Percentiles rank a stretch among this genome's conserved stretches.
Evolutionary conservation across 805 yeast genomes (phyloP).

Genomic region (Lachancea dasiensis): DNA sequence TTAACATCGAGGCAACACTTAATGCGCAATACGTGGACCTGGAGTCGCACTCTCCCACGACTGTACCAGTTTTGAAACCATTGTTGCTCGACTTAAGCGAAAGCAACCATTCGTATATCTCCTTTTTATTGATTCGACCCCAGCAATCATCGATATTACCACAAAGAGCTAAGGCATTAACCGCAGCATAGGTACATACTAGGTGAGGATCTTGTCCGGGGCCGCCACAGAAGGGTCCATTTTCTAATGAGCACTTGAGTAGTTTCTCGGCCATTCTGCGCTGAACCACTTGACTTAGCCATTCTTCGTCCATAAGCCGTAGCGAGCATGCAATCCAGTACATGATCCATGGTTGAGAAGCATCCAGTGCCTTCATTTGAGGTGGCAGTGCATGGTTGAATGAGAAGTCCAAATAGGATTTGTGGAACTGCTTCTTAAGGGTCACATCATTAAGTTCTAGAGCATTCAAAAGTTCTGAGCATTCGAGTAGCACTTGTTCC

Average conservation of each 20-base stretch:
- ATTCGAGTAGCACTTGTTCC: constrained; percentile 19
- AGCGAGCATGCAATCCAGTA: constrained; percentile 74
- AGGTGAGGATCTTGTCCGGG: constrained; percentile 72
- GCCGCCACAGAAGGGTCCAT: constrained; percentile 87
- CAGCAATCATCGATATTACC: constrained; percentile 39
- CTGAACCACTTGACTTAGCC: constrained; percentile 25
- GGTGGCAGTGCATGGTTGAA: constrained; percentile 44
- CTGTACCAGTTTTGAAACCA: constrained; percentile 44
- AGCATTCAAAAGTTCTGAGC: constrained; percentile 14
- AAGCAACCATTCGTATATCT: constrained; percentile 59
- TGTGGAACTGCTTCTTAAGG: constrained; percentile 35
- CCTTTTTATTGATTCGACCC: constrained; percentile 39
- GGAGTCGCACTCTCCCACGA: constrained; percentile 73
- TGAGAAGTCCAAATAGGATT: constrained; percentile 37
- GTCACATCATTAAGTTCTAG: constrained; percentile 3
- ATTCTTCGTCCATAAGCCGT: constrained; percentile 34
- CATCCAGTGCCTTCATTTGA: constrained; percentile 57
- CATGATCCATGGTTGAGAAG: constrained; percentile 87
- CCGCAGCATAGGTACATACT: constrained; percentile 78
- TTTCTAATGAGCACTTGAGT: constrained; percentile 24
- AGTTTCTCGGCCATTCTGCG: constrained; percentile 30
- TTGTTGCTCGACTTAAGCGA: constrained; percentile 62
- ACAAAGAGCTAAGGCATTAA: constrained; percentile 53
- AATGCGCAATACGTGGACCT: constrained; percentile 85
- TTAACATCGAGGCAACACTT: constrained; percentile 60